Evolutionary conservation across 768 basidiomycete genomes (phyloP), one percentile per base, ranked within the genome.

Genomic region (Mycena vulgaris): DNA sequence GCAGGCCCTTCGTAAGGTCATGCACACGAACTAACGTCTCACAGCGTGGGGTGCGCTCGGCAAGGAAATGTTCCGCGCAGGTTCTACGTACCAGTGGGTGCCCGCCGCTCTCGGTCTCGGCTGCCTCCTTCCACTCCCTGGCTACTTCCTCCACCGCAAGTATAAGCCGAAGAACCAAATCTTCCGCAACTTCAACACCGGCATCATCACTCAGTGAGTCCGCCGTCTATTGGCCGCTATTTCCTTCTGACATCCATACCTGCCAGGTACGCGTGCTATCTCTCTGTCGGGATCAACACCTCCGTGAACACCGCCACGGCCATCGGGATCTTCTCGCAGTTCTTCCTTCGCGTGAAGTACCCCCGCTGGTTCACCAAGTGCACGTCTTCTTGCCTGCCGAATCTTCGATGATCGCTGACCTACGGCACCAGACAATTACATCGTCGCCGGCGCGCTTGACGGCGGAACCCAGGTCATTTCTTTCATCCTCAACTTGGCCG

Each of bases 321-420:
- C 23, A 57, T 71, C 35, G 75, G 72, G 45, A 63, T 74, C 27
- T 55, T 73, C 31, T 74, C 71, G n/a, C 73, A 69, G 57, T 72
- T 61, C 57, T 79, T 58, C 39, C 76, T 83, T 31, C 76, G 83
- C 56, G 81, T 75, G 57, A 78, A 75, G 61, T 80, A 80, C 74
- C 82, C 83, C 55, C 74, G 82, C 64, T 79, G 79, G 79, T 83
- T 83, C 78, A 80, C 80, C 52, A 83, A 83, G 75, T 78, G 75
- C 78, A 61, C 57, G 77, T 78, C n/a, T 63, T 76, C 25, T 40
- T 52, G 37, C 23, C 37, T 53, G 35, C 49, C 49, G 37, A 63
- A 51, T 37, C 48, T 49, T 49, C 27, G 61, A 63, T 63, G 61
- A 62, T 62, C n/a, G 61, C 61, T 53, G 61, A 63, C 49, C 61